phyloP scores from a whole-genome alignment of 345 rosid species.

The Balakata baccata region DNA sequence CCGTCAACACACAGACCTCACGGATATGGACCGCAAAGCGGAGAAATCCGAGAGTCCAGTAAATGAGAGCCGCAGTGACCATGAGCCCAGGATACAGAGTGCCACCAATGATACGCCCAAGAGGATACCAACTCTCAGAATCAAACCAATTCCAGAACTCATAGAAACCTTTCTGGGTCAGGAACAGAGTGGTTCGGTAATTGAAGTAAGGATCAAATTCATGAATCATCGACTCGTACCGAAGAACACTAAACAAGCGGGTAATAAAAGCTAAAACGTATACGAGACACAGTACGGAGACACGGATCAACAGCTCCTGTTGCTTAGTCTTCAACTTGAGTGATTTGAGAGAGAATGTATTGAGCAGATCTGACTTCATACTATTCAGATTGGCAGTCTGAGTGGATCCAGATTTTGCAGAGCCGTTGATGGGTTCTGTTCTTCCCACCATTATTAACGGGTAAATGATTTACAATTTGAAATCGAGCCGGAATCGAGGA shows the following conservation, averaged over 20 bases:
- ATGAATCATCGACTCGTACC: conserved; percentile 99
- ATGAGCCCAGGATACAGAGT: conserved; percentile 91
- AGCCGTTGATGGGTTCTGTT: conserved; percentile 17
- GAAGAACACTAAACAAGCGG: conserved; percentile 88
- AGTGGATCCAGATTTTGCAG: conserved; percentile 15
- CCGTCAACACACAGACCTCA: conserved; percentile 92
- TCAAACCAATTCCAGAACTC: conserved; percentile 99
- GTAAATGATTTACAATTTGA: background rate
- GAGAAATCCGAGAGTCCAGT: conserved; percentile 65
- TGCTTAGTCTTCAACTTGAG: conserved; percentile 81
- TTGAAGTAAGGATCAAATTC: conserved; percentile 98
- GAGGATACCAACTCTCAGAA: conserved; percentile 96
- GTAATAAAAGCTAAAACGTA: conserved; percentile 81
- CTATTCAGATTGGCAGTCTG: conserved; percentile 7
- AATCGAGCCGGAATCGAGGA: background rate
- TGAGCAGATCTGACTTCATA: conserved; percentile 47
- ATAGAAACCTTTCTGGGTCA: conserved; percentile 82
- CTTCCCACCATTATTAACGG: background rate
- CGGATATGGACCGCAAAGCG: conserved; percentile 89
- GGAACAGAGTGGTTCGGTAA: conserved; percentile 77
- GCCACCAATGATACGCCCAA: conserved; percentile 93
- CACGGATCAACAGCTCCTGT: conserved; percentile 85
- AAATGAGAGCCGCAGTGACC: conserved; percentile 83
- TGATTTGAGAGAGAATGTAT: conserved; percentile 40
- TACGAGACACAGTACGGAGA: conserved; percentile 76